phyloP scores from a whole-genome alignment of 2,329 filamentous ascomycete genomes.

The Didymella pomorum region DNA sequence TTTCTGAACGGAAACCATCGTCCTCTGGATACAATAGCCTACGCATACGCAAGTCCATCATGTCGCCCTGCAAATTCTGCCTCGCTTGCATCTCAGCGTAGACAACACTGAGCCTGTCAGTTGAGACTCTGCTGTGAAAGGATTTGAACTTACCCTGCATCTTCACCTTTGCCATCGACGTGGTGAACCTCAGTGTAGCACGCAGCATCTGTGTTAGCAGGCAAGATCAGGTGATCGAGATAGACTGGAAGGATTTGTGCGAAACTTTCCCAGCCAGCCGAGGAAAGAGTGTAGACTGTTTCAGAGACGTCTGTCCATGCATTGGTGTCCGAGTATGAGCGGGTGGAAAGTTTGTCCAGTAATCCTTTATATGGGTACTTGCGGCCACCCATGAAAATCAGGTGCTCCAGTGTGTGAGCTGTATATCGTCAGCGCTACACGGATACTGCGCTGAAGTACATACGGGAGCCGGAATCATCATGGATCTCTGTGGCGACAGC shows the following conservation, averaged over 20 bases:
- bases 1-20: constrained; percentile 94
- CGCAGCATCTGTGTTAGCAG: constrained; percentile 88
- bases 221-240: constrained; percentile 89
- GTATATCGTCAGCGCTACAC: constrained; percentile 14
- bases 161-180: constrained; percentile 89
- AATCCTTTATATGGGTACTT: constrained; percentile 95
- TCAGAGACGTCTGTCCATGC: constrained; percentile 97
- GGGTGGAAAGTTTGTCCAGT: constrained; percentile 89
- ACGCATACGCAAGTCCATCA: constrained; percentile 86
- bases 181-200: constrained; percentile 98
- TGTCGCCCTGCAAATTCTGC: constrained; percentile 81
- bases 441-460: constrained; percentile 15
- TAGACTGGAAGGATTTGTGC: constrained; percentile 93
- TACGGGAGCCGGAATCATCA: constrained; percentile 88
- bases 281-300: constrained; percentile 94
- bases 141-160: constrained; percentile 68
- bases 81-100: constrained; percentile 99
- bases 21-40: constrained; percentile 86
- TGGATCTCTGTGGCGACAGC: constrained; percentile 96
- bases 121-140: not conserved
- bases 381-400: constrained; percentile 76
- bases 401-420: constrained; percentile 62
- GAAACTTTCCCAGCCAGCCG: constrained; percentile 96
- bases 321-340: constrained; percentile 93
- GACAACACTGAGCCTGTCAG: constrained; percentile 69